Evolutionary conservation across 208 protist species (phyloP).

Genomic region (Porcisia deanei): DNA sequence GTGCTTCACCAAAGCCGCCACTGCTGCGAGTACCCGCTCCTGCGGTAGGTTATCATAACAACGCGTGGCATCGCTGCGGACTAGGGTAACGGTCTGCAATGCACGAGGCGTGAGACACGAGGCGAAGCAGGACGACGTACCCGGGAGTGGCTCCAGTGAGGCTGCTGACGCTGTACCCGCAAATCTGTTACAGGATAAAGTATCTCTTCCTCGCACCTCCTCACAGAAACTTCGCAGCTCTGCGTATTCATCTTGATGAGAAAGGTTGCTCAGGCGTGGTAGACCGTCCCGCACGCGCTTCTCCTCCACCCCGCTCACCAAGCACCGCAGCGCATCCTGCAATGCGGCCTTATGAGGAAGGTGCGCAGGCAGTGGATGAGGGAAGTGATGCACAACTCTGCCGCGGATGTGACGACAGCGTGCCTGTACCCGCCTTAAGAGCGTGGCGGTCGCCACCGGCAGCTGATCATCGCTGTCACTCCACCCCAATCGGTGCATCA

Average conservation of each 20-base stretch:
- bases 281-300: conserved; percentile 31
- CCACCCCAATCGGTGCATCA: not conserved
- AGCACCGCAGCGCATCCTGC: conserved; percentile 49
- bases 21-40: conserved; percentile 36
- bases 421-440: not conserved
- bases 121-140: not conserved
- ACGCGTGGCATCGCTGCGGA: conserved; percentile 58
- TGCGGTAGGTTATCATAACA: conserved; percentile 82
- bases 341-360: conserved; percentile 33
- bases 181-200: not conserved
- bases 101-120: not conserved
- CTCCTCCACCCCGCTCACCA: conserved; percentile 50
- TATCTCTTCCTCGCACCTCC: conserved; percentile 9
- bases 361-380: not conserved
- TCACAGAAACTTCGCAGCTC: conserved; percentile 70
- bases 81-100: conserved; percentile 10
- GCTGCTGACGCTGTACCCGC: not conserved
- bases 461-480: not conserved
- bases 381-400: not conserved
- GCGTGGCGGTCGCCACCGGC: conserved; percentile 2
- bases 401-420: not conserved
- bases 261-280: conserved; percentile 39
- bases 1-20: conserved; percentile 44
- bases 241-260: conserved; percentile 60
- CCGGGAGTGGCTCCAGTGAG: not conserved